Evolutionary conservation across 345 rosid genomes (phyloP).

Genomic region (Orychophragmus violaceus): DNA sequence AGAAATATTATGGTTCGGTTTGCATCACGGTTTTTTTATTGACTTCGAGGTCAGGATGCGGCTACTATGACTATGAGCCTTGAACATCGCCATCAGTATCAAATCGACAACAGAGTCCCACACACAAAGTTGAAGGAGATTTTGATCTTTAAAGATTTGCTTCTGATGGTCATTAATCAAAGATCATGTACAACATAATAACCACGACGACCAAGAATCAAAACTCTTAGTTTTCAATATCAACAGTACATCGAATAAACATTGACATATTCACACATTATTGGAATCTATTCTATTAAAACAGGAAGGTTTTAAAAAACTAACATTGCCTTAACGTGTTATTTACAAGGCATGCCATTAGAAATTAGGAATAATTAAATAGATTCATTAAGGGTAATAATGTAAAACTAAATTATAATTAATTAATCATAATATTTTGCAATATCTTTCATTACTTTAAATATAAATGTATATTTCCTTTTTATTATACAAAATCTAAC

Average conservation of each 20-base stretch:
- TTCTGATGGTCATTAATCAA: constrained; percentile 22
- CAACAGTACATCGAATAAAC: constrained; percentile 7
- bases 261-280: background rate
- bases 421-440: too few species aligned
- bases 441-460: too few species aligned
- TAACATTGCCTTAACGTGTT: too few species aligned
- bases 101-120: constrained; percentile 18
- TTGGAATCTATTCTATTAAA: too few species aligned
- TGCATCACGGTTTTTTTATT: background rate
- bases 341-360: too few species aligned
- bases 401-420: too few species aligned
- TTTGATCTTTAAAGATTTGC: constrained; percentile 20
- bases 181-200: background rate
- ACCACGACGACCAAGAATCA: constrained; percentile 4
- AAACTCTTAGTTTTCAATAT: background rate
- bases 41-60: constrained; percentile 8
- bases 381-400: too few species aligned
- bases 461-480: too few species aligned
- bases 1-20: background rate
- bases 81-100: constrained; percentile 17
- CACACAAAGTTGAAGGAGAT: constrained; percentile 13
- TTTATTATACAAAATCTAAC: too few species aligned
- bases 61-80: constrained; percentile 8
- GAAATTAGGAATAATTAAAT: too few species aligned
- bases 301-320: too few species aligned